Conservation (phyloP, 2,329 filamentous ascomycete genomes). For the Arthrinium puccinioides region DNA sequence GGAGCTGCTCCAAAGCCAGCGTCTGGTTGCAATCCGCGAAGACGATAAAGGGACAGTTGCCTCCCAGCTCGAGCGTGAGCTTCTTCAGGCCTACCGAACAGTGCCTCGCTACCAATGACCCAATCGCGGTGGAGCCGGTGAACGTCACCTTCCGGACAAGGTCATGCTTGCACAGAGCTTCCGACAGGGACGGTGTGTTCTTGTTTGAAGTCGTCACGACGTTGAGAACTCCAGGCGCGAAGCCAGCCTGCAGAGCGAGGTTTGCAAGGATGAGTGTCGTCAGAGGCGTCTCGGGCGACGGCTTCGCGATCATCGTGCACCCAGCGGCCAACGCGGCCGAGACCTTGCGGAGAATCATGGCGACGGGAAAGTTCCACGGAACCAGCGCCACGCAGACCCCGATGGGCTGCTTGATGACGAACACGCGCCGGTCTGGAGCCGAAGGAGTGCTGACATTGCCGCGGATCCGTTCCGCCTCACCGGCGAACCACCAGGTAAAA, state of each 20-base stretch:
- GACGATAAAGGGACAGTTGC: constrained; percentile 62
- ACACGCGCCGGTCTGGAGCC: constrained; percentile 54
- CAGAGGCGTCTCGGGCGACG: constrained; percentile 67
- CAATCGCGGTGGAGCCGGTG: constrained; percentile 63
- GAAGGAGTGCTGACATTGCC: constrained; percentile 55
- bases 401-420: constrained; percentile 70
- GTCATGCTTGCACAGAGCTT: constrained; percentile 37
- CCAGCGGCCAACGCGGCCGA: constrained; percentile 63
- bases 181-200: constrained; percentile 36
- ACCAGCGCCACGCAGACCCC: constrained; percentile 62
- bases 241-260: constrained; percentile 63
- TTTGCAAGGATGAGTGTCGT: constrained; percentile 63
- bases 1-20: constrained; percentile 42
- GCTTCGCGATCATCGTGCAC: constrained; percentile 68
- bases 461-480: constrained; percentile 41
- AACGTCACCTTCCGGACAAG: constrained; percentile 62
- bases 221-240: constrained; percentile 64
- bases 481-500: constrained; percentile 51
- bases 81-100: constrained; percentile 63
- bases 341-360: constrained; percentile 61
- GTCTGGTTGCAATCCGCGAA: constrained; percentile 62
- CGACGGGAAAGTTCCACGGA: constrained; percentile 62
- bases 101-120: constrained; percentile 56
- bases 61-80: constrained; percentile 62
- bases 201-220: constrained; percentile 36